Base-by-base conservation (phyloP, 306 rosid species). In the Vigna radiata region DNA sequence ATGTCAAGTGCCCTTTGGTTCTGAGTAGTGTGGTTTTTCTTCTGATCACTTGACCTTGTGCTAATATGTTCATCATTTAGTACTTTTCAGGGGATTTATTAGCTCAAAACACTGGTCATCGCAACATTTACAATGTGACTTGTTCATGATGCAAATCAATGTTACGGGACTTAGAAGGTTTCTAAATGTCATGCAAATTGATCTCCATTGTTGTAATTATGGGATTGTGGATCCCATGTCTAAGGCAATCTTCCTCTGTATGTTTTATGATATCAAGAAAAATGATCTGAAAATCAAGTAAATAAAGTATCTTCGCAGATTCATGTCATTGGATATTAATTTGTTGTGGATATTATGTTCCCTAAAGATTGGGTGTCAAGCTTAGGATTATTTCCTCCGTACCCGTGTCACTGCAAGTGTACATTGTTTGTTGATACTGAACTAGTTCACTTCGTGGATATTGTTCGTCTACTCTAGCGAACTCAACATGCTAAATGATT, bases 11-110 rank as follows among this genome's bases (percentile, higher is more conserved):
- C 50, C 10, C 46, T 58, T 29, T 55, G 58, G 49, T 77, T 77
- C 10, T 77, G 39, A 41, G 59, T 68, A 44, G 60, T 27, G 56
- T 43, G 17, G 37, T 55, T 56, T 4, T 68, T 11, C 50, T 29
- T 44, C 43, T 47, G 61, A 44, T 79, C 46, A n/a, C 55, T 63
- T 33, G 47, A 23, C 52, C 21, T 39, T 77, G 46, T 66, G 44
- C 81, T 66, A 15, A 67, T 65, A 14, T 77, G 67, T 11, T 65
- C 52, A 41, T 66, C 55, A 66, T 66, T 77, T 77, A 54, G 79
- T 49, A 75, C 66, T 77, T 77, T 53, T 77, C 67, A 65, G 54
- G 80, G 66, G 46, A 76, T 76, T 65, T 65, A 66, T 52, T 52
- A 76, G 74, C 66, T 39, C 52, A 75, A 36, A 64, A 53, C 27